Evolutionary conservation across 2,329 filamentous ascomycete species (phyloP), one percentile per base, ranked within the genome.

Genomic region (Salinomyces thailandicus): DNA sequence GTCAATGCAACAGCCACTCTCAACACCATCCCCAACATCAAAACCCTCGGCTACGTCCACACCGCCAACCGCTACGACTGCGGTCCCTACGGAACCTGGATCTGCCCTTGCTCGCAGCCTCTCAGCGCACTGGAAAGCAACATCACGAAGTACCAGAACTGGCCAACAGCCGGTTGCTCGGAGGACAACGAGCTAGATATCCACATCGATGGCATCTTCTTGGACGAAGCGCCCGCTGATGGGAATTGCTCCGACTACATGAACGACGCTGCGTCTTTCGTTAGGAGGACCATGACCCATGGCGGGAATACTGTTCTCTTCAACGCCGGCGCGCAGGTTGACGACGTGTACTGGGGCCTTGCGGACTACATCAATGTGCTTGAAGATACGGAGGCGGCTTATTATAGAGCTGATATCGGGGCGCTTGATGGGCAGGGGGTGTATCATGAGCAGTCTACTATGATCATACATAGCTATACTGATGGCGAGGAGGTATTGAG

Each of bases 1-100:
- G 41, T 49, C 29, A 18, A 33, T 17, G 44, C 45, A 12, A 43
- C 53, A 9, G 35, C 43, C 12, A 31, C 38, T 8, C 42, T 57
- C 6, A 52, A 52, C 37, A 34, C 42, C 5, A 39, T 43, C 39
- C 41, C 35, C 22, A 57, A 56, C 44, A 45, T 50, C 36, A 33
- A 48, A 18, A 41, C 49, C 17, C 44, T 52, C 29, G 54, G 42
- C n/a, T 55, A 57, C 44, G 45, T 57, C 3, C 51, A 52, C 44
- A 48, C 48, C 7, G 48, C 50, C 26, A 42, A 45, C 2, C 41
- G 41, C 11, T 45, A 31, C 18, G 39, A 52, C 33, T 46, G 46
- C 26, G 47, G 45, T 12, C 31, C 48, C 22, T 19, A 32, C 5
- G 39, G 39, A 7, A 22, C 12, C n/a, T 41, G 47, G 14, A 46